These are phyloP conservation scores for Closterium sp. DNA, from an alignment of 139 green algal genomes.

Conservation along the genomic window DNA sequence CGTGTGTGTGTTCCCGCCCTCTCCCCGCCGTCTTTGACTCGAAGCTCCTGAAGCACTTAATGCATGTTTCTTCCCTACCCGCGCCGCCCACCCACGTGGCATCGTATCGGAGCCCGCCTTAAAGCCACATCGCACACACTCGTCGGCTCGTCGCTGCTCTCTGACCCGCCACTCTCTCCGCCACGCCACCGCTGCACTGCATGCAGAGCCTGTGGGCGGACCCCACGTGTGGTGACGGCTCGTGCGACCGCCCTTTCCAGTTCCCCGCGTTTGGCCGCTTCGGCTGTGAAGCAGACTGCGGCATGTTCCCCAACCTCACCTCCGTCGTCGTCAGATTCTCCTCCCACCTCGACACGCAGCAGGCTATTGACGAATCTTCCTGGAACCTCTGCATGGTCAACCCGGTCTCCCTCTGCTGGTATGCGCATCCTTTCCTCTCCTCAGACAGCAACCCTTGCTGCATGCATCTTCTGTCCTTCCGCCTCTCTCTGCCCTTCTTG, in stretches of 20 bases:
- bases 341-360: neutral
- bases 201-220: slow-evolving; percentile 64
- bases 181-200: neutral
- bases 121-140: neutral
- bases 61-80: too few relatives aligned
- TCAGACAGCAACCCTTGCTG: neutral
- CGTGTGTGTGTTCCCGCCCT: slow-evolving; percentile 23
- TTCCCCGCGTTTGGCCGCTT: too few relatives aligned
- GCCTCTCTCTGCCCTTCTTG: neutral
- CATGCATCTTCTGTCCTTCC: too few relatives aligned
- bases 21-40: neutral
- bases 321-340: neutral
- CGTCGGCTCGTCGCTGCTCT: too few relatives aligned
- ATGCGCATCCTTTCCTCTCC: neutral
- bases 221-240: slow-evolving; percentile 74
- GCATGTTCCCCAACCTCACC: slow-evolving; percentile 19
- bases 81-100: neutral
- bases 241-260: slow-evolving; percentile 77
- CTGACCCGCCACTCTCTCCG: neutral
- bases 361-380: neutral
- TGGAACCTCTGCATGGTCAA: slow-evolving; percentile 28
- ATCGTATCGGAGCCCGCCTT: neutral
- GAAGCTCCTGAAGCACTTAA: too few relatives aligned
- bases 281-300: slow-evolving; percentile 79
- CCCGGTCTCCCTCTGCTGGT: too few relatives aligned